Evolutionary conservation across 129 eudicot species (phyloP), one percentile per base, ranked within the genome.

Genomic region (Glebionis coronaria): DNA sequence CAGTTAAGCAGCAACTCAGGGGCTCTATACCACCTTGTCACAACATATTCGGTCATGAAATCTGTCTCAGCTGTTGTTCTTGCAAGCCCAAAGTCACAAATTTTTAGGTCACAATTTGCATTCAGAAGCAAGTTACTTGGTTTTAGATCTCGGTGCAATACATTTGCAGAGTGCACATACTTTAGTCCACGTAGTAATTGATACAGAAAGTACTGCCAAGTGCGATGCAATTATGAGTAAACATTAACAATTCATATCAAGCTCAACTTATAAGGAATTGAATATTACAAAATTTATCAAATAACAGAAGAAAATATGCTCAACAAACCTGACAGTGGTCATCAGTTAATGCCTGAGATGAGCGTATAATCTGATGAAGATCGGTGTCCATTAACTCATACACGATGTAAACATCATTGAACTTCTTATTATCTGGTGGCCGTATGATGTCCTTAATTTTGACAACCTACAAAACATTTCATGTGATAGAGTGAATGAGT

Each of bases 31-130:
- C 97, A 90, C 71, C 97, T 82, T 19, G 97, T 90, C 12, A 90
- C 97, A 45, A 90, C 97, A 74, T 90, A 90, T 72, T 90, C 97
- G 0, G 97, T 90, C 97, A 90, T 90, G 50, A 81, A 80, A 80
- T 87, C 97, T 35, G 89, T 80, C 84, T 90, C 97, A 15, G 87
- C 70, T 45, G 88, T 90, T 51, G 95, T 90, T 76, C 97, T 86
- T 46, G 97, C 95, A 49, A 90, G 95, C 73, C 97, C 97, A 82
- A 90, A 90, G 74, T 90, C 95, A 68, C 97, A 90, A 16, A 86
- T 87, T 81, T 90, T 90, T 59, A 90, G 83, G 68, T 86, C 97
- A 80, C 97, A 90, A 44, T 90, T 86, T 10, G 97, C 87, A 80
- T 86, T 84, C 5, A 86, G 80, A 72, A 90, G 97, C 82, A 90